Evolutionary conservation across 2,329 filamentous ascomycete species (phyloP).

Genomic region (Monosporascus sp.): DNA sequence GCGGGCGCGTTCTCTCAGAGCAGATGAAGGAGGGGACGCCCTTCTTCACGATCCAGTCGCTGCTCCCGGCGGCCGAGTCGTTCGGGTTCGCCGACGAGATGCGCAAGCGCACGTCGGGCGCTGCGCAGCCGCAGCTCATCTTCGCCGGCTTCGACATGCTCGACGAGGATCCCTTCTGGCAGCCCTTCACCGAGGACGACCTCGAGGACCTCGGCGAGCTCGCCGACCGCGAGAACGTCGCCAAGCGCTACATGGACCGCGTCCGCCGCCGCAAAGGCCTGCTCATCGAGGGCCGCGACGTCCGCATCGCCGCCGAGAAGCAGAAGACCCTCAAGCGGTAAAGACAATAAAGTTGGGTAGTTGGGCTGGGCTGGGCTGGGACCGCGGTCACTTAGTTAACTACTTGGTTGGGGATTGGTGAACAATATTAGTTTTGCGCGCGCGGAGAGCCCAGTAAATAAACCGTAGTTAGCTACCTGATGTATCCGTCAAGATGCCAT

Average conservation of each 20-base stretch:
- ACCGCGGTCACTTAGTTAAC: no score
- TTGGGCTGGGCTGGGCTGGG: neutral
- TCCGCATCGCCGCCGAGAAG: constrained; percentile 88
- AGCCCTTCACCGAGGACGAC: constrained; percentile 93
- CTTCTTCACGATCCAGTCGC: constrained; percentile 88
- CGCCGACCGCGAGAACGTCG: constrained; percentile 91
- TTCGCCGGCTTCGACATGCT: constrained; percentile 91
- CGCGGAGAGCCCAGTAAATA: no score
- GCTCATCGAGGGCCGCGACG: constrained; percentile 70
- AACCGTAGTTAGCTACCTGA: no score
- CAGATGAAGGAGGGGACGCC: constrained; percentile 91
- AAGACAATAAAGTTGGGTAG: neutral
- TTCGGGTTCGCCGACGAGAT: constrained; percentile 98
- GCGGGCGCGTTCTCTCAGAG: constrained; percentile 84
- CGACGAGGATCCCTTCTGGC: constrained; percentile 97
- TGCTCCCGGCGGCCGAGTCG: constrained; percentile 86
- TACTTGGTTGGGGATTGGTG: no score
- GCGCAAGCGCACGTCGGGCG: constrained; percentile 85
- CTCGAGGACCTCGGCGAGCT: constrained; percentile 92
- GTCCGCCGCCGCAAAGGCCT: constrained; percentile 85
- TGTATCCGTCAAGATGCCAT: no score
- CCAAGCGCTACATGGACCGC: constrained; percentile 90
- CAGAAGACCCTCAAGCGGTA: constrained; percentile 65
- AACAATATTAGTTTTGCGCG: no score
- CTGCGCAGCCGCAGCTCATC: constrained; percentile 85